Evolutionary conservation across 2,329 filamentous ascomycete species (phyloP), one percentile per base, ranked within the genome.

Genomic region (Xylariaceae sp.): DNA sequence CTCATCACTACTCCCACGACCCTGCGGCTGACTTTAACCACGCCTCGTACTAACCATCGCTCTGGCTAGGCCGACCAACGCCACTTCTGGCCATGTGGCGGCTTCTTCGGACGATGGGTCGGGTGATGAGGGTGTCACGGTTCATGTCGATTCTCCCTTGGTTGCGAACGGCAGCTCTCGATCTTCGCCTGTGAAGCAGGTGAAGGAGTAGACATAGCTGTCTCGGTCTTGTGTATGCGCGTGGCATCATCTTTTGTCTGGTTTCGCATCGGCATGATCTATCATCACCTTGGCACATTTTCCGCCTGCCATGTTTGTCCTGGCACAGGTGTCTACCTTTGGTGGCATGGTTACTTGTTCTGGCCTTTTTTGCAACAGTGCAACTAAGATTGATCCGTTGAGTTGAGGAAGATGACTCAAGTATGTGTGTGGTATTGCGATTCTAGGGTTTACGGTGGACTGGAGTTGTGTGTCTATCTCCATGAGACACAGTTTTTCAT

Each of bases 111-210:
- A 73, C 46, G 62, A 66, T 44, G 61, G 59, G 34, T 63, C 66
- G 28, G 69, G 63, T 42, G 71, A 74, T 47, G 73, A 78, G 53
- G 70, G 68, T 43, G 66, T 69, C 40, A 76, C 74, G n/a, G 67
- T 77, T 50, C 67, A 69, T 44, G 67, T 72, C 33, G 71, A 76
- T 45, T 66, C 67, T 39, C 66, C 65, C 36, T 60, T 65, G 38
- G 57, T 60, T 36, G 66, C 64, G 38, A 60, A 63, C 38, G 65
- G 64, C 47, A 70, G 67, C 54, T 64, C 67, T 48, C 62, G 69
- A 47, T 69, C 68, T 17, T 76, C 74, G 30, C 73, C 74, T 17
- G 53, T 59, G 41, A 72, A 71, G 51, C 56, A 62, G 51, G 64
- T 65, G 53, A 63, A 64, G 52, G 53, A 59, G 35, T 65, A 58